Evolutionary conservation across 2,329 filamentous ascomycete species (phyloP), one percentile per base, ranked within the genome.

Genomic region (Neocatenulostroma microsporum): DNA sequence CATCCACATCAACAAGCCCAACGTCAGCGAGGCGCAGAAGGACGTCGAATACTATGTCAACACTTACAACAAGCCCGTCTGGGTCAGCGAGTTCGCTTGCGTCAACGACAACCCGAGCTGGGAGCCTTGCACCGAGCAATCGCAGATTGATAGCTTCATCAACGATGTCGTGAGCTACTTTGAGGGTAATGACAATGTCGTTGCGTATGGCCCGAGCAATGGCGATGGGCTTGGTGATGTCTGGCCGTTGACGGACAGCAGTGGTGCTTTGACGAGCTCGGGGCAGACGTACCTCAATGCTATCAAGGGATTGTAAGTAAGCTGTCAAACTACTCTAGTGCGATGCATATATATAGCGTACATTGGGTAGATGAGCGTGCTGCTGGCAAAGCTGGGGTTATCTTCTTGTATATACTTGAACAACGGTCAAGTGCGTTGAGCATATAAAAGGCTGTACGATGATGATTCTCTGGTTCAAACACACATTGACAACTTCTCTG

Each of bases 1-100:
- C 37, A 47, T 55, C 28, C 53, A 55, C 40, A 44, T 53, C 40
- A 55, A 56, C 45, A 54, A 54, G 37, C 46, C 46, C 23, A 44
- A 44, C 24, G 26, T 50, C 13, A 36, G 37, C 5, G 50, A 45
- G 9, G 49, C 46, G 27, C 46, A 46, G 36, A 35, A 44, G 10
- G 54, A 47, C 9, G 48, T 55, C 11, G 51, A 50, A 13, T 51
- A 54, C 34, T 55, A 55, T 24, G 33, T 34, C 11, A 27, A 17
- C 14, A 53, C 39, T n/a, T 56, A 55, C 34, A 34, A 37, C 21
- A 53, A 53, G 30, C 47, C 47, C 3, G 39, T 54, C 26, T 54
- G 50, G 50, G 45, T 54, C 13, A 42, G 29, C 19, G 51, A 53
- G 31, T 53, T 53, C 31, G 49, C 51, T 10, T 54, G 51, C 25